These are phyloP conservation scores for Chaetomium sp. DNA, from an alignment of 2,329 filamentous ascomycete species.

Conservation along the genomic window DNA sequence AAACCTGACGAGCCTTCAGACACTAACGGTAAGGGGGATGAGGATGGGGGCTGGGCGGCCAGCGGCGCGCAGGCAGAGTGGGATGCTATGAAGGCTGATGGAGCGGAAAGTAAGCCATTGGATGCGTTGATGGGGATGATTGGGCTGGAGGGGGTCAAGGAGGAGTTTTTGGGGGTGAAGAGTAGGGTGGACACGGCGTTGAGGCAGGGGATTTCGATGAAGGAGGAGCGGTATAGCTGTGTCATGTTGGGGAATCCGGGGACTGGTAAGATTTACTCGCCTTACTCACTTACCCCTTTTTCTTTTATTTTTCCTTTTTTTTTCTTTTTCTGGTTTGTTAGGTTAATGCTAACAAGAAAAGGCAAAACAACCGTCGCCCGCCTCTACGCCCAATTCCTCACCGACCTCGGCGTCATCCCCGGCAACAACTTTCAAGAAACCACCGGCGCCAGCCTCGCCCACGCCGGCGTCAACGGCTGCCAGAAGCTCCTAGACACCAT, in stretches of 20 bases:
- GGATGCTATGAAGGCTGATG: constrained; percentile 53
- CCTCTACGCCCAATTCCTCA: constrained; percentile 60
- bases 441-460: constrained; percentile 60
- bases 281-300: not conserved
- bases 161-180: constrained; percentile 57
- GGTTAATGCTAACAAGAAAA: too few species aligned
- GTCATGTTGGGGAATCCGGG: constrained; percentile 67
- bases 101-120: constrained; percentile 45
- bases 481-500: constrained; percentile 53
- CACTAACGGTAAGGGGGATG: too few species aligned
- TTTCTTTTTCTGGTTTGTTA: too few species aligned
- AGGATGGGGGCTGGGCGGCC: too few species aligned
- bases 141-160: constrained; percentile 64
- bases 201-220: constrained; percentile 50
- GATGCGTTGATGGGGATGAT: constrained; percentile 65
- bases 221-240: constrained; percentile 54
- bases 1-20: too few species aligned
- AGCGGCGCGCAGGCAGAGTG: constrained; percentile 47
- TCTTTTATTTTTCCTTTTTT: not conserved
- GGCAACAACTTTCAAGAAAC: constrained; percentile 58
- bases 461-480: constrained; percentile 51
- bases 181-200: constrained; percentile 52
- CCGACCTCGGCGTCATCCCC: constrained; percentile 54
- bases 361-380: constrained; percentile 72
- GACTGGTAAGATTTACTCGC: constrained; percentile 46